Conservation (phyloP, 192 early-diverging fungal species). For the Backusella luteola region DNA sequence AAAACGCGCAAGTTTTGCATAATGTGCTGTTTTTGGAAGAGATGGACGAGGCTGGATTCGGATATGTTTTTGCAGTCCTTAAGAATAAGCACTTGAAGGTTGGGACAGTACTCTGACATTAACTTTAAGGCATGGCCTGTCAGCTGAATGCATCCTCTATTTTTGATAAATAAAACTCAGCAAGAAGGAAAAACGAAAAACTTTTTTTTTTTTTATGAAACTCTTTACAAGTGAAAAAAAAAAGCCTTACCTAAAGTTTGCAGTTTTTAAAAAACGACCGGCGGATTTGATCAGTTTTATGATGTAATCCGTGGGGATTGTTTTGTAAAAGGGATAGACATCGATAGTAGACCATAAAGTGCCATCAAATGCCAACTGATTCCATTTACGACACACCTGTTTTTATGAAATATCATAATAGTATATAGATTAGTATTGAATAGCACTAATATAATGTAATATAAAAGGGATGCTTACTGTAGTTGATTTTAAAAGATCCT, state of each 20-base stretch:
- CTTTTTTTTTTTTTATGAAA: not conserved
- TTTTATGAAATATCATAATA: not conserved
- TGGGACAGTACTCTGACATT: slow-evolving; percentile 37
- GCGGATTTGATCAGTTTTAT: slow-evolving; percentile 29
- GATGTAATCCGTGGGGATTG: slow-evolving; percentile 34
- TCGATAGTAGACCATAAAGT: slow-evolving; percentile 38
- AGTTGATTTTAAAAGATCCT: slow-evolving; percentile 30
- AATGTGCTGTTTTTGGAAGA: slow-evolving; percentile 31
- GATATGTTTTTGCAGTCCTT: slow-evolving; percentile 40
- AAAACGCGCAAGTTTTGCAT: slow-evolving; percentile 31
- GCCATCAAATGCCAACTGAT: slow-evolving; percentile 35
- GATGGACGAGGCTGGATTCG: slow-evolving; percentile 39
- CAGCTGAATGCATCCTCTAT: slow-evolving; percentile 45
- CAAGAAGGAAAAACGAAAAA: not conserved
- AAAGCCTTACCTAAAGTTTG: slow-evolving; percentile 37
- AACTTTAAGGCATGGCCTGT: slow-evolving; percentile 23
- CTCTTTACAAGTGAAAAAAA: not conserved
- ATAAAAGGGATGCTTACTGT: slow-evolving; percentile 15
- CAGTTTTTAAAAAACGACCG: slow-evolving; percentile 36
- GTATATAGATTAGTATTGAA: not conserved
- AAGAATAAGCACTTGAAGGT: slow-evolving; percentile 35
- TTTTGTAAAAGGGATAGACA: slow-evolving; percentile 36
- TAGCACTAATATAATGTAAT: not conserved
- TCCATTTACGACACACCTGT: slow-evolving; percentile 36
- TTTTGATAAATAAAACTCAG: slow-evolving; percentile 10